Evolutionary conservation across 208 protist genomes (phyloP).

Genomic region (Vickermania ingenoplastis): DNA sequence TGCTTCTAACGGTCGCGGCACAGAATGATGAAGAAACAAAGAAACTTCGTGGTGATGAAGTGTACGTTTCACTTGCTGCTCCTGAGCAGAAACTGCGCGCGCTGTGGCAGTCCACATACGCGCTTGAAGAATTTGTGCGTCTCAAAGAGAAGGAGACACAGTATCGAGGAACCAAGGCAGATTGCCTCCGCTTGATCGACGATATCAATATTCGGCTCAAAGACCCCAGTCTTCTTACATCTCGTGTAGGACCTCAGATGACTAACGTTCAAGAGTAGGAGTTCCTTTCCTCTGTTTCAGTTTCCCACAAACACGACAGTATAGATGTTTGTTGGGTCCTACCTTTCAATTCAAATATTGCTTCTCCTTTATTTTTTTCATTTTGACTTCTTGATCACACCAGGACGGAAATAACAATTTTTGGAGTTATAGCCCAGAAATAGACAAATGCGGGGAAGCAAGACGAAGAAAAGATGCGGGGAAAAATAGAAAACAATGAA

Average conservation of each 20-base stretch:
- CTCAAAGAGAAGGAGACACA: constrained; percentile 85
- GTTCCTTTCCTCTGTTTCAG: background rate
- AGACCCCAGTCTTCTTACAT: constrained; percentile 29
- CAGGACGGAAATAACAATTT: too few species aligned
- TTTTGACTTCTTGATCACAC: too few species aligned
- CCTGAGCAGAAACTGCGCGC: constrained; percentile 82
- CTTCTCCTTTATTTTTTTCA: too few species aligned
- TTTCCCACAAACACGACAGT: background rate
- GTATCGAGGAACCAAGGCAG: constrained; percentile 71
- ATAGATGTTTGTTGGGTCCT: too few species aligned
- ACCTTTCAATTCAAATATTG: too few species aligned
- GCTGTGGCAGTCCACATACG: constrained; percentile 81
- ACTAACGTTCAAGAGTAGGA: constrained; percentile 12
- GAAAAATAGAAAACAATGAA: too few species aligned
- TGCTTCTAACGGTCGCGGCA: constrained; percentile 49
- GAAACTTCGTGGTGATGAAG: constrained; percentile 35
- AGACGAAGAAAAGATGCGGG: too few species aligned
- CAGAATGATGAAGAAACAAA: constrained; percentile 44
- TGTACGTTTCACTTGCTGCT: constrained; percentile 42
- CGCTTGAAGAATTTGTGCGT: constrained; percentile 82
- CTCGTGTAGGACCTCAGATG: constrained; percentile 9
- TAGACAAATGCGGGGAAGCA: too few species aligned
- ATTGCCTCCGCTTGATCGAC: constrained; percentile 75
- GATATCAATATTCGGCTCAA: constrained; percentile 78
- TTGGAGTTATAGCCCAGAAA: too few species aligned